phyloP scores from a whole-genome alignment of 169 alveolate genomes.

The Plasmodium malariae region DNA sequence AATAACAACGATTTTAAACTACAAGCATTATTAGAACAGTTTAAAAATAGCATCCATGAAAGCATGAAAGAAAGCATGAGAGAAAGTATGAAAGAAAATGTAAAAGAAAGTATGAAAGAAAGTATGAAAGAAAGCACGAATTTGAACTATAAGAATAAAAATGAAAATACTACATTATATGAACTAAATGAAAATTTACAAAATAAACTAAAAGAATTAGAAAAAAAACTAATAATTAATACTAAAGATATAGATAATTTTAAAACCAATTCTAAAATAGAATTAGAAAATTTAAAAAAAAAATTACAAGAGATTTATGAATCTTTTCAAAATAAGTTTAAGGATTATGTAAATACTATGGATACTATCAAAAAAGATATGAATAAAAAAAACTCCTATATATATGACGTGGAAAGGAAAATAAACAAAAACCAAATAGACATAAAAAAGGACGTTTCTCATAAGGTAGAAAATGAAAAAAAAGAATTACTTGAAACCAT shows the following conservation, averaged over 20 bases:
- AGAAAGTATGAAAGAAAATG: slow-evolving; percentile 24
- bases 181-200: slow-evolving; percentile 32
- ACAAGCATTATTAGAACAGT: slow-evolving; percentile 23
- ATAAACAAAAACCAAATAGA: slow-evolving; percentile 29
- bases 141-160: background rate
- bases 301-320: slow-evolving; percentile 56
- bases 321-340: slow-evolving; percentile 34
- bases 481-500: slow-evolving; percentile 32
- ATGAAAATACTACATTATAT: slow-evolving; percentile 7
- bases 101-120: slow-evolving; percentile 14
- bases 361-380: slow-evolving; percentile 48
- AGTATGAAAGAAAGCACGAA: background rate
- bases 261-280: slow-evolving; percentile 45
- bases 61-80: background rate
- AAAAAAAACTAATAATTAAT: slow-evolving; percentile 18
- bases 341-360: slow-evolving; percentile 44
- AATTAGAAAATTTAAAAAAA: slow-evolving; percentile 59
- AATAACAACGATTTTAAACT: background rate
- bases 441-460: slow-evolving; percentile 30
- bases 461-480: slow-evolving; percentile 46
- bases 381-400: slow-evolving; percentile 22
- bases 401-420: slow-evolving; percentile 53
- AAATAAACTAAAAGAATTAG: slow-evolving; percentile 40
- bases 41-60: slow-evolving; percentile 33
- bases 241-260: slow-evolving; percentile 40